phyloP scores from a whole-genome alignment of 306 rosid genomes.

The Vigna radiata region DNA sequence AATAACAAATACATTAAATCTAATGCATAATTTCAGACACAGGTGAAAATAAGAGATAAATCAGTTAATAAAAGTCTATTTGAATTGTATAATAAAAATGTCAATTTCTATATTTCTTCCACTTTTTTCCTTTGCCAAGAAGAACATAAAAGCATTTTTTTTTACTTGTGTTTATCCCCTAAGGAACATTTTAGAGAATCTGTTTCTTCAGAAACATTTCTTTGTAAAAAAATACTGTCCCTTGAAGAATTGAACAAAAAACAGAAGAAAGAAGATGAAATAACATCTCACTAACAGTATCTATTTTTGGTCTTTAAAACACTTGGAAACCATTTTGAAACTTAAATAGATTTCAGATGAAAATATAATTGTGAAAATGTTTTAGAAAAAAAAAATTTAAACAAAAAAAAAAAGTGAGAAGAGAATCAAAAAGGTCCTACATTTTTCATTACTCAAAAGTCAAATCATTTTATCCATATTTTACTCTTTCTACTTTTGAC shows the following conservation, averaged over 20 bases:
- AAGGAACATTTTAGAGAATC: not conserved
- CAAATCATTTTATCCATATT: not conserved
- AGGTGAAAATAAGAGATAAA: too few relatives aligned
- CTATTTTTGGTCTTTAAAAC: not conserved
- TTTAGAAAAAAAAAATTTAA: not conserved
- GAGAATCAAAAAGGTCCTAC: not conserved
- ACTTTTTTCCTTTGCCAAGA: not conserved
- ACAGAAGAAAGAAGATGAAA: not conserved
- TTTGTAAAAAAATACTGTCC: not conserved
- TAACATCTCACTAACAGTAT: not conserved
- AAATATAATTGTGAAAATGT: not conserved
- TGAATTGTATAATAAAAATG: too few relatives aligned
- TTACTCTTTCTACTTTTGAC: constrained; percentile 33
- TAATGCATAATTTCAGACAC: too few relatives aligned
- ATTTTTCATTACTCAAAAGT: constrained; percentile 18
- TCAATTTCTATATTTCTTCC: too few relatives aligned
- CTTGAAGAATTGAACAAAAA: not conserved
- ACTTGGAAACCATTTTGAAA: not conserved
- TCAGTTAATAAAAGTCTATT: too few relatives aligned
- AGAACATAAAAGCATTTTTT: not conserved
- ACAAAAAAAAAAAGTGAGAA: not conserved
- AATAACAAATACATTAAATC: too few relatives aligned
- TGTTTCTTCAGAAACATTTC: not conserved
- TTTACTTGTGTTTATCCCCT: not conserved
- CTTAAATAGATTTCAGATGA: not conserved